Evolutionary conservation across 805 yeast genomes (phyloP).

Genomic region (Maudiozyma serrabonitensis): DNA sequence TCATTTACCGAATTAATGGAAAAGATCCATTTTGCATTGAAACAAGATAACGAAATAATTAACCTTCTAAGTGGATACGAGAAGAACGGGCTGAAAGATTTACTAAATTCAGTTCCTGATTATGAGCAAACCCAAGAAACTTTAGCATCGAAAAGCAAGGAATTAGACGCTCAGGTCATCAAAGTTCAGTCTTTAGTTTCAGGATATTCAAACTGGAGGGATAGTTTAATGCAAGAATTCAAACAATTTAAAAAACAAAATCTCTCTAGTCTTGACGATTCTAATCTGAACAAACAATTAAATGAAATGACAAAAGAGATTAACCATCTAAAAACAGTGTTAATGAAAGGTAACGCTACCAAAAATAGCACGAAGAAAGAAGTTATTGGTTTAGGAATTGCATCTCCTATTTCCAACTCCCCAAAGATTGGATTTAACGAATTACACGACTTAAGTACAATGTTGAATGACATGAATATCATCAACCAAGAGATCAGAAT

Average conservation of each 20-base stretch:
- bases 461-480: background rate
- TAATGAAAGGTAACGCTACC: background rate
- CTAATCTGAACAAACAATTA: background rate
- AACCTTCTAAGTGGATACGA: slow-evolving; percentile 24
- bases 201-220: background rate
- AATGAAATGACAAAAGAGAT: background rate
- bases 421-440: background rate
- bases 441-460: background rate
- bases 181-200: background rate
- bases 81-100: background rate
- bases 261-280: background rate
- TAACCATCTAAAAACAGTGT: background rate
- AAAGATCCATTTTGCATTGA: slow-evolving; percentile 60
- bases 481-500: background rate
- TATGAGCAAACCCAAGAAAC: slow-evolving; percentile 34
- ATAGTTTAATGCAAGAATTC: background rate
- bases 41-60: slow-evolving; percentile 63
- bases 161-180: background rate
- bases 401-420: background rate
- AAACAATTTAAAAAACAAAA: background rate
- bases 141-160: background rate
- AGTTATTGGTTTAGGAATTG: slow-evolving; percentile 1
- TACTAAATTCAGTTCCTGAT: slow-evolving; percentile 5
- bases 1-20: slow-evolving; percentile 36
- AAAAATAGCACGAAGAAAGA: background rate